Evolutionary conservation across 805 yeast genomes (phyloP).

Genomic region (Saturnispora besseyi): DNA sequence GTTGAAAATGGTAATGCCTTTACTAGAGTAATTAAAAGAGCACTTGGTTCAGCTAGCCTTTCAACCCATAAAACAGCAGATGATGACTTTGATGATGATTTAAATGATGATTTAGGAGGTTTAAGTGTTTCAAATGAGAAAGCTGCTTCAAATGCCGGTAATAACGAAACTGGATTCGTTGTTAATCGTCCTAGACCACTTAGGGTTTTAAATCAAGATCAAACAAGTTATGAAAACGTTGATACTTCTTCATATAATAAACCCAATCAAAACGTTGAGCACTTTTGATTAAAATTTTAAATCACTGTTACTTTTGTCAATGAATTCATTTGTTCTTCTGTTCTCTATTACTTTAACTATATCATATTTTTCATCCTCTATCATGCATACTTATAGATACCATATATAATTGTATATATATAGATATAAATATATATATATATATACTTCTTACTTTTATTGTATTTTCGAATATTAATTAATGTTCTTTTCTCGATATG

Average conservation of each 20-base stretch:
- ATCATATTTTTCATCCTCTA: neutral
- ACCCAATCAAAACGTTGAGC: neutral
- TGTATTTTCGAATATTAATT: neutral
- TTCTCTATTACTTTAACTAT: neutral
- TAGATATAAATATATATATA: too few species aligned
- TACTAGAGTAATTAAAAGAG: slow-evolving; percentile 12
- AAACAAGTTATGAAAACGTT: neutral
- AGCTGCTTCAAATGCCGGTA: neutral
- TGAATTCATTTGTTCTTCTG: neutral
- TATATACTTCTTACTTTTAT: neutral
- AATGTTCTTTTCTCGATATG: neutral
- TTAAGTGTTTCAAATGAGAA: slow-evolving; percentile 4
- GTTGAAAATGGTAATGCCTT: slow-evolving; percentile 20
- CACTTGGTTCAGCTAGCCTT: slow-evolving; percentile 20
- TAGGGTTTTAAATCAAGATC: slow-evolving; percentile 13
- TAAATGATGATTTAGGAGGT: slow-evolving; percentile 11
- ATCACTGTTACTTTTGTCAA: neutral
- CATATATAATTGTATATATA: neutral
- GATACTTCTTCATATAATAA: neutral
- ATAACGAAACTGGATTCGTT: slow-evolving; percentile 24
- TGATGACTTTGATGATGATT: slow-evolving; percentile 16
- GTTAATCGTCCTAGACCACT: slow-evolving; percentile 25
- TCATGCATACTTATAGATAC: neutral
- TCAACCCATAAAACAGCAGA: slow-evolving; percentile 12
- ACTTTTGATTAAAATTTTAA: neutral